A percentile compares a stretch with the other conserved stretches of the same genome.
Conservation (phyloP, 495 filamentous ascomycete species). For the Talaromyces wortmannii region DNA sequence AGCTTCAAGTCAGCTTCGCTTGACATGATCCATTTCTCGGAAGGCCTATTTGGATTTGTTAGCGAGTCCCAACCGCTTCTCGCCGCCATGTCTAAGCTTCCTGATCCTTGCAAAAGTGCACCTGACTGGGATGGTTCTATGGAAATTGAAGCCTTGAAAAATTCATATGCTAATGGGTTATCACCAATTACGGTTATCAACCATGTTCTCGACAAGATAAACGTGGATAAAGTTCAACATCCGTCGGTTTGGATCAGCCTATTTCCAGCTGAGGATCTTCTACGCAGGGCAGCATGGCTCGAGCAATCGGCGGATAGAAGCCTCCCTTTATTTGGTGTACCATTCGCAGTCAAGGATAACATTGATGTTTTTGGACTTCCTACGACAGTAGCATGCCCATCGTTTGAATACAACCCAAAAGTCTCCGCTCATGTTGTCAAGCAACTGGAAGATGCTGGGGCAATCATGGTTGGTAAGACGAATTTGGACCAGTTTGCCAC, state of each 20-base stretch:
- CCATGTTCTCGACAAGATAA: slow-evolving; percentile 32
- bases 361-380: slow-evolving; percentile 50
- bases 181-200: slow-evolving; percentile 35
- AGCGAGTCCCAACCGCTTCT: slow-evolving; percentile 24
- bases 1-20: slow-evolving; percentile 31
- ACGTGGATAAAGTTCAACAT: slow-evolving; percentile 37
- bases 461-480: slow-evolving; percentile 67
- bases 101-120: slow-evolving; percentile 18
- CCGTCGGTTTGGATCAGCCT: slow-evolving; percentile 50
- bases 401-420: slow-evolving; percentile 39
- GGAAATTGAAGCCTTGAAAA: slow-evolving; percentile 22
- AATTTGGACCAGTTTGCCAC: slow-evolving; percentile 98
- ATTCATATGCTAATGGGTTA: slow-evolving; percentile 28
- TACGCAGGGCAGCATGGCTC: slow-evolving; percentile 36
- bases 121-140: slow-evolving; percentile 33
- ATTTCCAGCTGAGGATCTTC: slow-evolving; percentile 23
- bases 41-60: slow-evolving; percentile 46
- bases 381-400: slow-evolving; percentile 52
- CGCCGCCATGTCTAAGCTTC: slow-evolving; percentile 14
- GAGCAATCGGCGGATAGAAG: slow-evolving; percentile 22
- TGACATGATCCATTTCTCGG: slow-evolving; percentile 38
- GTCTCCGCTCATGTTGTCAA: slow-evolving; percentile 46
- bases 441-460: slow-evolving; percentile 57
- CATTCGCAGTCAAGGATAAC: slow-evolving; percentile 57
- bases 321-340: slow-evolving; percentile 47